Evolutionary conservation across 805 yeast genomes (phyloP).

Genomic region (Metschnikowia aberdeeniae): DNA sequence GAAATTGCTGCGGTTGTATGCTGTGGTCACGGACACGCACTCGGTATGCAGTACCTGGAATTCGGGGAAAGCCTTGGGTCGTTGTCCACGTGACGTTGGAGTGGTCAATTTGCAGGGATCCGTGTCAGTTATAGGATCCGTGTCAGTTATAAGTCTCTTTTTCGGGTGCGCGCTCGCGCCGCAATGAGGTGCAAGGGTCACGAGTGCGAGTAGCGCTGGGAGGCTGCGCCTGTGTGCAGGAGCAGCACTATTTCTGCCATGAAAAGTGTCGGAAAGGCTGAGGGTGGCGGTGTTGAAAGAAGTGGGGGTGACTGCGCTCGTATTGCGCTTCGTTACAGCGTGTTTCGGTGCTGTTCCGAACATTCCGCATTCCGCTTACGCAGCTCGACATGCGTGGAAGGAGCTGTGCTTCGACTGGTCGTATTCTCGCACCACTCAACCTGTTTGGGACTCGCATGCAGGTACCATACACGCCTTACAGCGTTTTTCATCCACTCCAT

Average conservation of each 20-base stretch:
- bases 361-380: constrained; percentile 1
- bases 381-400: neutral
- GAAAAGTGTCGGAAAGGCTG: no score
- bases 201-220: constrained; percentile 4
- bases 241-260: no score
- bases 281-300: no score
- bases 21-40: no score
- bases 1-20: neutral
- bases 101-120: constrained; percentile 1
- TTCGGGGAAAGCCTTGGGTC: neutral
- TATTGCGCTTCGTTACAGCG: no score
- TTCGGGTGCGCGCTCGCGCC: constrained; percentile 1
- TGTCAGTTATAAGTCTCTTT: constrained; percentile 3
- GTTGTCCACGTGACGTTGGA: constrained; percentile 3
- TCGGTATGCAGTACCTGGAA: neutral
- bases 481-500: neutral
- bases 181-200: constrained; percentile 5
- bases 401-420: constrained; percentile 1
- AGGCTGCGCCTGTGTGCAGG: constrained; percentile 2
- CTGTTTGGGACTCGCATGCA: neutral
- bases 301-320: no score
- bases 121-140: constrained; percentile 4
- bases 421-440: constrained; percentile 1
- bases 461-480: constrained; percentile 2
- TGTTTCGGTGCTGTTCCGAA: neutral